phyloP scores from a whole-genome alignment of 192 early-diverging fungal genomes.

The Anaeromyces robustus region DNA sequence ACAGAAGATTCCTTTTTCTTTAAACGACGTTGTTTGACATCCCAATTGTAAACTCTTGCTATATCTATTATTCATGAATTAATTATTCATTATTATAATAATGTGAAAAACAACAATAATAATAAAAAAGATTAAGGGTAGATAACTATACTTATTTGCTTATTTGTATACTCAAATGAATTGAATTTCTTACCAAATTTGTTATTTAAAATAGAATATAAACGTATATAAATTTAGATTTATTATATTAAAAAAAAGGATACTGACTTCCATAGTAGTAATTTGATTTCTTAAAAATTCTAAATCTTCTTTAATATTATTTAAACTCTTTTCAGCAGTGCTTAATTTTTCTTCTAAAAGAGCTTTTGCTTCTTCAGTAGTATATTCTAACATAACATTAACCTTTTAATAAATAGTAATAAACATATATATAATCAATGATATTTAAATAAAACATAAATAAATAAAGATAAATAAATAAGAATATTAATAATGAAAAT shows the following conservation, averaged over 20 bases:
- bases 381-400: conserved; percentile 96
- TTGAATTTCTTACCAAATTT: no score
- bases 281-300: conserved; percentile 91
- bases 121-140: conserved; percentile 7
- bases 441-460: no score
- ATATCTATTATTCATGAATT: conserved; percentile 31
- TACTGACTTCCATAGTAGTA: conserved; percentile 96
- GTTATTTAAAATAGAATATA: conserved; percentile 2
- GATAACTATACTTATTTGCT: background rate
- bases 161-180: no score
- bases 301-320: conserved; percentile 73
- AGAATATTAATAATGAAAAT: no score
- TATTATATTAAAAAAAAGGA: conserved; percentile 14
- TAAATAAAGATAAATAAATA: no score
- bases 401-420: no score
- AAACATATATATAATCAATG: no score
- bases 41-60: conserved; percentile 94
- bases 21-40: conserved; percentile 67
- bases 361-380: conserved; percentile 66
- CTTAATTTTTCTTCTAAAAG: conserved; percentile 60
- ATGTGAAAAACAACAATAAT: background rate
- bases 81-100: no score
- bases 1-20: conserved; percentile 8
- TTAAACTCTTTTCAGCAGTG: conserved; percentile 53
- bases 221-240: background rate